Percentiles rank a stretch among this genome's conserved stretches.
These are phyloP conservation scores for Pistacia integerrima DNA, from an alignment of 345 rosid species.

Conservation along the genomic window DNA sequence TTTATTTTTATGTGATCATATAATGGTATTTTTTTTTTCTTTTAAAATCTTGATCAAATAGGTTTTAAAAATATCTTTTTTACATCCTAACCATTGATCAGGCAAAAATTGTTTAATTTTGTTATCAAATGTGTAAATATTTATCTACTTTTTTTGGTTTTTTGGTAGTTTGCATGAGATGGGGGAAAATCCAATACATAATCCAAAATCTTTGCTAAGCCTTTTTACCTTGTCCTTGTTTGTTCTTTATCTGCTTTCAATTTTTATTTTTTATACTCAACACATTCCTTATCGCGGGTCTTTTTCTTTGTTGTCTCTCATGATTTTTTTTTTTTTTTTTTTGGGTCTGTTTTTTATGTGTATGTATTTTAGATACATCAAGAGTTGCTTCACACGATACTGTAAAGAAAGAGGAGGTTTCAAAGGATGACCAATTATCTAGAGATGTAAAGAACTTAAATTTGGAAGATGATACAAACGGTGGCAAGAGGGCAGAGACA, in stretches of 20 bases:
- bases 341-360: slow-evolving; percentile 10
- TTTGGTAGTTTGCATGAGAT: slow-evolving; percentile 20
- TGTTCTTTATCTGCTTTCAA: slow-evolving; percentile 16
- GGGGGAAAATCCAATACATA: slow-evolving; percentile 10
- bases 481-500: slow-evolving; percentile 41
- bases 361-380: slow-evolving; percentile 41
- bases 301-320: slow-evolving; percentile 7
- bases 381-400: slow-evolving; percentile 45
- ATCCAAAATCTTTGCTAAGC: slow-evolving; percentile 20
- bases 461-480: slow-evolving; percentile 41
- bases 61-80: background rate
- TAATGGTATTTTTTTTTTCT: background rate
- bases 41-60: background rate
- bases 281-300: slow-evolving; percentile 12
- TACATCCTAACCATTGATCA: background rate
- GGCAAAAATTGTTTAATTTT: background rate
- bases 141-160: background rate
- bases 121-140: background rate
- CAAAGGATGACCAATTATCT: slow-evolving; percentile 48
- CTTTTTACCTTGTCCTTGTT: slow-evolving; percentile 16
- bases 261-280: background rate
- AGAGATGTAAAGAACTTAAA: slow-evolving; percentile 51
- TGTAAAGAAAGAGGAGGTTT: slow-evolving; percentile 38
- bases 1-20: background rate
- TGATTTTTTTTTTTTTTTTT: background rate